phyloP scores from a whole-genome alignment of 495 filamentous ascomycete species.

The Antarctomyces pellizariae region DNA sequence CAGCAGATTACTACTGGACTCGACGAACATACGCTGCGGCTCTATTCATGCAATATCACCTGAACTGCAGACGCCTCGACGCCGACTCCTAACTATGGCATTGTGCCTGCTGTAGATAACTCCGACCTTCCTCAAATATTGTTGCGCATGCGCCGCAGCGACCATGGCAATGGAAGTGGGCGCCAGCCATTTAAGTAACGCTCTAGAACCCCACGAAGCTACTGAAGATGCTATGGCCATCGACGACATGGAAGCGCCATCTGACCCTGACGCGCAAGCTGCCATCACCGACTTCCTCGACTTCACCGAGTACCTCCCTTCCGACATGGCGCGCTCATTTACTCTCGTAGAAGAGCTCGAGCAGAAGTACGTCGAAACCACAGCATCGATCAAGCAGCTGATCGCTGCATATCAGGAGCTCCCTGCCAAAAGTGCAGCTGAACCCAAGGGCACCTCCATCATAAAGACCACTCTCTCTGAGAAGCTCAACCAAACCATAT shows the following conservation, averaged over 20 bases:
- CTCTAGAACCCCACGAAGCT: no score
- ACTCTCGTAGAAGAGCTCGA: conserved; percentile 73
- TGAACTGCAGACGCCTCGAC: no score
- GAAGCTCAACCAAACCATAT: conserved; percentile 47
- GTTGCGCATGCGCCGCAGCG: no score
- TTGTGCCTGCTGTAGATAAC: no score
- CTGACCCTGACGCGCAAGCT: conserved; percentile 82
- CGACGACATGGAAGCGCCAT: conserved; percentile 6
- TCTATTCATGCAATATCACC: no score
- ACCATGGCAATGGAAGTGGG: no score
- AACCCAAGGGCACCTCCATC: conserved; percentile 24
- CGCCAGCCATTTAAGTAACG: no score
- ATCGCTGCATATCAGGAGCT: conserved; percentile 52
- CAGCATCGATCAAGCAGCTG: conserved; percentile 43
- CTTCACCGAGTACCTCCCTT: conserved; percentile 87
- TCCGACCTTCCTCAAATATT: no score
- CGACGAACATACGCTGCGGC: no score
- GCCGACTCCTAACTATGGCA: no score
- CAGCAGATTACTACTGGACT: no score
- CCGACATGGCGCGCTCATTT: conserved; percentile 75
- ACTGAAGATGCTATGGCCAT: no score
- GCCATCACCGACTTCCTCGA: conserved; percentile 91
- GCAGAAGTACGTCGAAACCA: conserved; percentile 38
- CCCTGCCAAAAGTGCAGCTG: conserved; percentile 29
- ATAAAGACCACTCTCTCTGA: conserved; percentile 55